Base-by-base conservation (phyloP, 768 basidiomycete species). In the Lactarius hatsudake region DNA sequence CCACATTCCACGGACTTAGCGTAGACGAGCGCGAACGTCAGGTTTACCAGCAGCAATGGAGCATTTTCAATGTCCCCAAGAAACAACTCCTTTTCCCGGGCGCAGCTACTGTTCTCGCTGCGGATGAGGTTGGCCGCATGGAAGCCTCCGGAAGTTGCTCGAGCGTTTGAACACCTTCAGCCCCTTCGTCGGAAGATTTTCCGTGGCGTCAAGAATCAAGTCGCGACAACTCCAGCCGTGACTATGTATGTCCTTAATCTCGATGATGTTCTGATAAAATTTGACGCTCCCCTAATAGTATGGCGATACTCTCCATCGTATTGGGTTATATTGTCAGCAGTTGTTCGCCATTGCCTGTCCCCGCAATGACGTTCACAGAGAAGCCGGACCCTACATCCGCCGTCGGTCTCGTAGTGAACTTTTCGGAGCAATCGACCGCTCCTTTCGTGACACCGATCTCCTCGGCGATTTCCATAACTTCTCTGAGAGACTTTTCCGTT, bases 231-330 rank as follows among this genome's bases (percentile, higher is more conserved):
- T 57, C 84, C 87, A 72, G 81, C 88, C 42, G 79, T 87, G 58
- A 89, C 87, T 26, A 77, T 91, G 90, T 91, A 79, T n/a, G 87
- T 76, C 51, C 10, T 73, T 64, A 34, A 20, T 28, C 12, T 12
- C 42, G 12, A 17, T 26, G 36, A 56, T 58, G 26, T 43, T 18
- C 23, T 7, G 9, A 26, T 43, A 26, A 48, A 60, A 17, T 23
- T 66, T 69, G 48, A 71, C 66, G 3, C 2, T 68, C 54, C 40
- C 18, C 53, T 67, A 56, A n/a, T 69, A 91, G 90, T 58, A 82
- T 91, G 67, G 87, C 89, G 0, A 74, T 91, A 58, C 77, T 91
- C 69, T 88, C 88, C 45, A 79, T 91, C 45, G 80, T 91, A n/a
- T 78, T 90, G 34, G 80, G 87, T 76, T 86, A 75, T 71, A 54